Evolutionary conservation across 495 filamentous ascomycete genomes (phyloP), one percentile per base, ranked within the genome.

Genomic region (Daldinia concentrica): DNA sequence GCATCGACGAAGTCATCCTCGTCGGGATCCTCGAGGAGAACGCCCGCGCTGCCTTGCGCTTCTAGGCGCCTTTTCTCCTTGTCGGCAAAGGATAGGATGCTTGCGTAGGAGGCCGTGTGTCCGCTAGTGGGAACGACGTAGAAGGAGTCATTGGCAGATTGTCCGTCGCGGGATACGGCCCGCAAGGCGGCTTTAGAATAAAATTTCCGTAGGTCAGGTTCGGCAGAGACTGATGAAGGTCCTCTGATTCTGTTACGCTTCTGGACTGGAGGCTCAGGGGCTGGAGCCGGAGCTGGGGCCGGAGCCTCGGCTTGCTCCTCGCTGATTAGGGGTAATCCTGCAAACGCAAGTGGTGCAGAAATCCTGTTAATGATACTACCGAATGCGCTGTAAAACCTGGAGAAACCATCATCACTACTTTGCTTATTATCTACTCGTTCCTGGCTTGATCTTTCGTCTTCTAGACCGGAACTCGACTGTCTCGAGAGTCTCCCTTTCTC

Each of bases 51-150:
- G 37, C 71, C 68, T 29, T 80, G 76, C 6, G 81, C 78, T 63
- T 83, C 80, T 52, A 84, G 52, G 39, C 71, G 85, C 29, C 82
- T 85, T 81, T 82, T 90, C 60, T 89, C 90, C 59, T 89, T 91
- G 58, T 91, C 86, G 2, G 89, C 90, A 63, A 91, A 88, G 8
- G 87, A 87, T 1, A 97, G 82, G 29, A 99, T 96, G 50, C 88
- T 91, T 4, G 95, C 94, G 76, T 98, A 99, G 0, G 92, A 92
- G 45, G 92, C 88, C 0, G 93, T 97, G 63, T 93, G 92, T 29
- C 95, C 95, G 5, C 92, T 92, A 0, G 91, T 90, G 8, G 95
- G 95, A 0, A 99, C 95, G 1, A 99, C 92, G 76, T 98, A 98
- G 83, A 98, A 99, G 29, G 90, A 93, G 76, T 98, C 94, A 37